Conservation (phyloP, 441 rosid genomes). For the Hura crepitans region DNA sequence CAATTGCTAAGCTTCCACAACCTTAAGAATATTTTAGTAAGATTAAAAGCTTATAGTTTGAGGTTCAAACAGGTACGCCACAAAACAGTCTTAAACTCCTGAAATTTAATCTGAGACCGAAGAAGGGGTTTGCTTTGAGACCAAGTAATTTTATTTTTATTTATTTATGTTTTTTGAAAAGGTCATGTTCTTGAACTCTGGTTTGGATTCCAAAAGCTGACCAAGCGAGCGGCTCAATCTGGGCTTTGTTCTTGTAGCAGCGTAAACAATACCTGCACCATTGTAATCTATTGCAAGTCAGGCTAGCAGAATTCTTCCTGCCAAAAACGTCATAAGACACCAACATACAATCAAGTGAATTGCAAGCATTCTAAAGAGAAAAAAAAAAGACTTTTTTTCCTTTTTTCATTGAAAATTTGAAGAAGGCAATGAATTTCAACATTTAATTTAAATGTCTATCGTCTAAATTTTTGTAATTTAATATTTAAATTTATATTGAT, state of each 20-base stretch:
- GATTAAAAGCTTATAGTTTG: not conserved
- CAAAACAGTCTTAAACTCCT: not conserved
- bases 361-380: not conserved
- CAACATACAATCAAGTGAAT: constrained; percentile 17
- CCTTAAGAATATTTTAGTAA: not conserved
- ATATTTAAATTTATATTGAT: no score
- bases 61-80: not conserved
- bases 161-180: no score
- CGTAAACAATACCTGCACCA: constrained; percentile 25
- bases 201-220: constrained; percentile 21
- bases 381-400: no score
- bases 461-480: no score
- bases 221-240: constrained; percentile 18
- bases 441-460: no score
- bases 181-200: constrained; percentile 16
- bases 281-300: constrained; percentile 26
- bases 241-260: constrained; percentile 19
- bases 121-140: constrained; percentile 17
- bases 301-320: constrained; percentile 20
- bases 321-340: constrained; percentile 28
- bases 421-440: constrained; percentile 24
- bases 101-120: constrained; percentile 18
- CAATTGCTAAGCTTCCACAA: constrained; percentile 28
- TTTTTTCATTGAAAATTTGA: constrained; percentile 18
- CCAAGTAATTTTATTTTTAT: constrained; percentile 12